Evolutionary conservation across 2,329 filamentous ascomycete species (phyloP), one percentile per base, ranked within the genome.

Genomic region (Alternaria sp.): DNA sequence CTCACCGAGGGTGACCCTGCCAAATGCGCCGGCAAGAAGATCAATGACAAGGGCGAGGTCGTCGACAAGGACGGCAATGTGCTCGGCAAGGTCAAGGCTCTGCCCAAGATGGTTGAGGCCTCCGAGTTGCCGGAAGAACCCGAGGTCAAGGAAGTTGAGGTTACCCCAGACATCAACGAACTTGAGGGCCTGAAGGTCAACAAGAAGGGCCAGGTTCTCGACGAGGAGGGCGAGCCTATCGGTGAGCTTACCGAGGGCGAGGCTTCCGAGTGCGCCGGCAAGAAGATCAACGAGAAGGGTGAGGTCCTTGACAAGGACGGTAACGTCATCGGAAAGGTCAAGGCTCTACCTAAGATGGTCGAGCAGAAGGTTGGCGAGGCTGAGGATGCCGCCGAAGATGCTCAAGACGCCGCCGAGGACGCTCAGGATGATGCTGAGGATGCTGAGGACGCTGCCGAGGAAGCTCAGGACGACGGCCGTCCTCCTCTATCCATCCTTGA

Each of bases 1-100:
- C 83, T 87, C 47, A 75, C 78, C 43, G 84, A 86, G 68, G 89
- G 89, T 43, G 86, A 90, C 58, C 77, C 90, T 12, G 78, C 84
- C n/a, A 87, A 89, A 64, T 90, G 88, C 65, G 87, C 89, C 23
- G 85, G 89, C 62, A 89, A 89, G 80, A 90, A 89, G 78, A 82
- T 89, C 69, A 89, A 90, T 67, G 85, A 84, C 64, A 83, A 89
- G 77, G 88, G 88, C 21, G 88, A 90, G 71, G 87, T 90, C 60
- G 83, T 89, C 72, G 88, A 89, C 75, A 87, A 85, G 75, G 85
- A 87, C 50, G 88, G 88, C 45, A 88, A 89, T 45, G 83, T 90
- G 65, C 84, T 90, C 64, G 89, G 88, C 46, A 86, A 86, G 66
- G 87, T 89, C 65, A 82, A 87, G 69, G 82, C 84, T 18, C 78